A percentile compares a stretch with the other conserved stretches of the same genome.
Conservation (phyloP, 2,329 filamentous ascomycete species). For the Reticulascus tulasneorum region DNA sequence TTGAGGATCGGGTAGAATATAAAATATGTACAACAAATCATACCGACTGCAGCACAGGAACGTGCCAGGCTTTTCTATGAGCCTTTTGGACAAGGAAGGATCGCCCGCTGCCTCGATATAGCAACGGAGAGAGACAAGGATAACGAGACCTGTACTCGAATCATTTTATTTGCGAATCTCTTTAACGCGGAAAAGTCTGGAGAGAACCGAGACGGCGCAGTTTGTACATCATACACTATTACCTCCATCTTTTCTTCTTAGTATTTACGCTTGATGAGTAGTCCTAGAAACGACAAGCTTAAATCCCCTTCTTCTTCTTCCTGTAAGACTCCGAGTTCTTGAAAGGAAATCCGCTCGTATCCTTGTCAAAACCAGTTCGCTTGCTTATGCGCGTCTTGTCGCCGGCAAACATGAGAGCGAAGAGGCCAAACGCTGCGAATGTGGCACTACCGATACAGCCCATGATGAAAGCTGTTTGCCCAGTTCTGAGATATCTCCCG, state of each 20-base stretch:
- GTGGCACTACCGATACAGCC: slow-evolving; percentile 53
- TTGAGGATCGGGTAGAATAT: neutral
- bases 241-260: too few species aligned
- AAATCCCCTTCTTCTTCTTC: slow-evolving; percentile 33
- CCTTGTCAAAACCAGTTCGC: slow-evolving; percentile 32
- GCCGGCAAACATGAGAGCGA: slow-evolving; percentile 32
- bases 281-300: too few species aligned
- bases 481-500: slow-evolving; percentile 51
- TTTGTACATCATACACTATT: too few species aligned
- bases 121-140: too few species aligned
- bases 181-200: too few species aligned
- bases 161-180: too few species aligned
- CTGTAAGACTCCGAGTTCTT: slow-evolving; percentile 32
- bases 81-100: too few species aligned
- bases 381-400: slow-evolving; percentile 32
- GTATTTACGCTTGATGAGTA: too few species aligned
- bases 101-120: too few species aligned
- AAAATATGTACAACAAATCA: neutral
- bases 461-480: slow-evolving; percentile 55
- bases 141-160: too few species aligned
- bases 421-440: slow-evolving; percentile 52
- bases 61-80: too few species aligned
- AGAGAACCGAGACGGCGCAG: too few species aligned
- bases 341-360: slow-evolving; percentile 35
- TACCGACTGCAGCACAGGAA: neutral